Evolutionary conservation across 2,329 filamentous ascomycete species (phyloP), one percentile per base, ranked within the genome.

Genomic region (Trichothecium roseum): DNA sequence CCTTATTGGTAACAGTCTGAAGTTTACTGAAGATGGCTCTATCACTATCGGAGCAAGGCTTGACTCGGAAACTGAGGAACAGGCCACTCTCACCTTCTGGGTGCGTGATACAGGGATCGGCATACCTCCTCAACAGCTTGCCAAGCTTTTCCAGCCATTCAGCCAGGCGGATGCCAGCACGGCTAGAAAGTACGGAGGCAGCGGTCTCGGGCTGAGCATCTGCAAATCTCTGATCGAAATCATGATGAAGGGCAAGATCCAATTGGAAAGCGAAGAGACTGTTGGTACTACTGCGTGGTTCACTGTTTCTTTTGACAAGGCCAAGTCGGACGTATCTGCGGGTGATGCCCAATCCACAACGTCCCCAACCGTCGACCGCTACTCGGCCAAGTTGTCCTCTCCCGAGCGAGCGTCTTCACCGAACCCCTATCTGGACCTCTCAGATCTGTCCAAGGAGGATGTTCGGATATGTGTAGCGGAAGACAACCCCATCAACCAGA

Each of bases 161-260:
- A 89, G 84, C 37, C 88, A 95, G 58, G 88, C 89, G 2, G 88
- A 95, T 57, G 83, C 81, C 32, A 91, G 84, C 46, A 94, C 87
- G 3, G 86, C 87, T 36, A 72, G 88, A 35, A 91, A 87, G 52
- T 95, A 94, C 47, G 88, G 88, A 28, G 88, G 88, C 30, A 94
- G 86, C 45, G 88, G 88, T 17, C 75, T 95, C 3, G 88, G 88
- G 2, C 68, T 95, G 30, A 93, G 84, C 51, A 95, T 95, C 44
- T 94, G 88, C 71, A 94, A 94, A 59, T 88, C 84, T 1, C 77
- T 95, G 30, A 87, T 95, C 42, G 84, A 94, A 60, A 85, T 84
- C 15, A 88, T 94, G 59, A 88, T 95, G 74, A 78, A 84, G 41
- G 88, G 88, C 29, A 78, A 72, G 41, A 93, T 95, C 41, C 78